These are phyloP conservation scores for Theobroma grandiflorum DNA, from an alignment of 441 rosid species.

Conservation along the genomic window DNA sequence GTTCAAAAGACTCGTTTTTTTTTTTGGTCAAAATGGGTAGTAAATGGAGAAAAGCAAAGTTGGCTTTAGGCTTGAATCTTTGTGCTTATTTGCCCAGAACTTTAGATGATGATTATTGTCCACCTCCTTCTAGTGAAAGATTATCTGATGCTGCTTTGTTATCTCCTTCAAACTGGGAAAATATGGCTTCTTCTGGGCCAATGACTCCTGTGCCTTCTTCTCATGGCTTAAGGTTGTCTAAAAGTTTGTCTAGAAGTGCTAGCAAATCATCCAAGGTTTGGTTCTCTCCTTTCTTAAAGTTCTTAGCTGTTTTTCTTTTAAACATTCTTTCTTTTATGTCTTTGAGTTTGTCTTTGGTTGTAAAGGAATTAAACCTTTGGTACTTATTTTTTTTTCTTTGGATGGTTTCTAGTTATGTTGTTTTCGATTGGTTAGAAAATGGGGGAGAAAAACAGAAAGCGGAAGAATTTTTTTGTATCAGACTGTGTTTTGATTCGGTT, in stretches of 20 bases:
- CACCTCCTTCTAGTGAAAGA: slow-evolving; percentile 60
- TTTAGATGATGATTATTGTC: slow-evolving; percentile 60
- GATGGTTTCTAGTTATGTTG: background rate
- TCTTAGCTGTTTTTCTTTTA: slow-evolving; percentile 8
- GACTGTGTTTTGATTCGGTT: background rate
- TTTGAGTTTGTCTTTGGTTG: slow-evolving; percentile 11
- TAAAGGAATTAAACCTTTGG: background rate
- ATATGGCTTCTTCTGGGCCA: slow-evolving; percentile 44
- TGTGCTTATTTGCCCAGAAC: slow-evolving; percentile 92
- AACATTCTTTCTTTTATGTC: background rate
- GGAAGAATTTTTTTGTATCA: too few species aligned
- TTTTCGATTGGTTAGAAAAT: background rate
- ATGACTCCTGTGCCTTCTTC: slow-evolving; percentile 87
- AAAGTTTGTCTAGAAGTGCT: slow-evolving; percentile 67
- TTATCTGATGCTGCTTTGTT: slow-evolving; percentile 86
- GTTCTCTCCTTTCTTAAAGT: slow-evolving; percentile 24
- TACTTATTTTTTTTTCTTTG: background rate
- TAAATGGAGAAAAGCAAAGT: slow-evolving; percentile 93
- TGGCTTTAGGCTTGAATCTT: slow-evolving; percentile 81
- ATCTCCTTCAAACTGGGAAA: slow-evolving; percentile 72
- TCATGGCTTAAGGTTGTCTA: slow-evolving; percentile 67
- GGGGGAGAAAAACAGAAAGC: background rate
- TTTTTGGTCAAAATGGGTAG: slow-evolving; percentile 60
- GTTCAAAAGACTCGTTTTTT: slow-evolving; percentile 14
- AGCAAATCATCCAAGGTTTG: slow-evolving; percentile 95